Evolutionary conservation across 495 filamentous ascomycete species (phyloP).

Genomic region (Penicillium ucsense): DNA sequence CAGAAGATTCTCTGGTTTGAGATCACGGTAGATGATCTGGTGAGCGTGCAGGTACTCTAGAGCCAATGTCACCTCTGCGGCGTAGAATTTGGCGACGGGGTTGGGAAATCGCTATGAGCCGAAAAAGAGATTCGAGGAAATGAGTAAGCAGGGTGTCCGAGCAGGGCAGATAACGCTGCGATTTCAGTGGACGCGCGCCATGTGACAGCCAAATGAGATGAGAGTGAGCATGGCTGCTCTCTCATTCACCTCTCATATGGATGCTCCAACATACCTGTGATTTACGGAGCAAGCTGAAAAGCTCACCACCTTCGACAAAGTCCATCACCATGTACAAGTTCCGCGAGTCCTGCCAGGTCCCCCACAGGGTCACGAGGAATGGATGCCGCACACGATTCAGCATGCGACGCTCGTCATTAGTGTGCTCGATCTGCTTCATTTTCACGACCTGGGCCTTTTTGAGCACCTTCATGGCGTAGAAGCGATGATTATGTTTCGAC

Average conservation of each 20-base stretch:
- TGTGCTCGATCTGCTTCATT: slow-evolving; percentile 99
- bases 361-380: slow-evolving; percentile 95
- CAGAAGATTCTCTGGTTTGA: slow-evolving; percentile 94
- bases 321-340: slow-evolving; percentile 99
- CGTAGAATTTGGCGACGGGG: slow-evolving; percentile 98
- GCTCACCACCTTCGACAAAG: slow-evolving; percentile 97
- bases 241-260: no score
- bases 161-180: no score
- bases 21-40: slow-evolving; percentile 94
- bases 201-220: no score
- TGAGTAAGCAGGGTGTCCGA: no score
- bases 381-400: slow-evolving; percentile 90
- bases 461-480: slow-evolving; percentile 95
- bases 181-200: no score
- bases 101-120: slow-evolving; percentile 81
- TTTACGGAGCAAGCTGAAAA: slow-evolving; percentile 91
- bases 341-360: slow-evolving; percentile 89
- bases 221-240: no score
- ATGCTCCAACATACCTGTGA: slow-evolving; percentile 64
- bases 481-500: slow-evolving; percentile 92
- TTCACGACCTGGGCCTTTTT: slow-evolving; percentile 98
- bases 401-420: slow-evolving; percentile 95
- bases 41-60: slow-evolving; percentile 91
- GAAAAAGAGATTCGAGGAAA: not conserved
- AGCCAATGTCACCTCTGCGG: slow-evolving; percentile 90